Evolutionary conservation across 768 basidiomycete genomes (phyloP), one percentile per base, ranked within the genome.

Genomic region (Tylopilus sp.): DNA sequence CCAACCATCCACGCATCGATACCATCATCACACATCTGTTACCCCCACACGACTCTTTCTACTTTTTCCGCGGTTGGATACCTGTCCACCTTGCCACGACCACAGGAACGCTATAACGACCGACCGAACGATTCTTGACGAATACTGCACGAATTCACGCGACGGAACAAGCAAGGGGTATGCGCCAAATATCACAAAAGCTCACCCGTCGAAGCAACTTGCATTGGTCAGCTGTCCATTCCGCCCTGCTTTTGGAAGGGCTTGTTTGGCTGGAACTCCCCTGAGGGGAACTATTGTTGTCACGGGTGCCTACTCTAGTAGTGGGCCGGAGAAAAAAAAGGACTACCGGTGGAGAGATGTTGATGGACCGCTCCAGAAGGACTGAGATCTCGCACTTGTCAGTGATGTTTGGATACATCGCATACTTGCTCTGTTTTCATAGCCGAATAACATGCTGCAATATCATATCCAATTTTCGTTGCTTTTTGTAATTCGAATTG

Each of bases 51-150:
- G 64, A 51, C 46, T 39, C 45, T 28, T 28, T 44, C 23, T 53
- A 23, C 42, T 36, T 47, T 38, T 40, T 44, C 53, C 47, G 54
- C 47, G 54, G 52, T 44, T 51, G 53, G 56, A 52, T 56, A 48
- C 64, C 40, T 61, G 49, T 46, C 52, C 55, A 58, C 58, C 61
- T 67, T 63, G 64, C 57, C 47, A 69, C 59, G 58, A 67, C 57
- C 59, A 59, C 67, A 65, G 62, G 64, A 56, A 64, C 62, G 63
- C 69, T 31, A 50, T 57, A 41, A 70, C 61, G 66, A 70, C 57
- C 56, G 59, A 68, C 55, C 57, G 66, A 70, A 64, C 48, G 51
- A 68, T 70, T 71, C 68, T 71, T 66, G 70, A 70, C 64, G 66
- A 69, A 69, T 59, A 52, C 30, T 66, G 44, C 15, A 70, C 56